A percentile compares a stretch with the other conserved stretches of the same genome.
phyloP scores from a whole-genome alignment of 352 stramenopile genomes.

The Phytophthora fragariaefolia region DNA sequence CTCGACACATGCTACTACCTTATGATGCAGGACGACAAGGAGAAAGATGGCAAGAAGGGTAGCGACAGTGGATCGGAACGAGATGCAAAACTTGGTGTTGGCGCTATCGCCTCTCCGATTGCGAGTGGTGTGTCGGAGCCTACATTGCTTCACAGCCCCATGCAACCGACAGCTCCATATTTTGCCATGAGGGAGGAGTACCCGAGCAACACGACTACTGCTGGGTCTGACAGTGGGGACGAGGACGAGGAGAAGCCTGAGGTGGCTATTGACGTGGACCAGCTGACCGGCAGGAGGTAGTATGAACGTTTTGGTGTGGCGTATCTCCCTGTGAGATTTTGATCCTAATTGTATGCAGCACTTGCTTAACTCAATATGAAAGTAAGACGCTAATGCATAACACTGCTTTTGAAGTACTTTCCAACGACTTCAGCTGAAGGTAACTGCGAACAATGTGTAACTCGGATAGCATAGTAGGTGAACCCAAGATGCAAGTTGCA shows the following conservation, averaged over 20 bases:
- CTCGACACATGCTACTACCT: constrained; percentile 44
- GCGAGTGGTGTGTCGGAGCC: constrained; percentile 12
- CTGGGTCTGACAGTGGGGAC: constrained; percentile 17
- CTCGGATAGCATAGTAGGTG: too few relatives aligned
- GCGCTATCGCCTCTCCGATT: constrained; percentile 23
- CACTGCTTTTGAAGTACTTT: neutral
- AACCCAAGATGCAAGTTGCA: too few relatives aligned
- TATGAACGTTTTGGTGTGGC: constrained; percentile 20
- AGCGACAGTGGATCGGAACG: constrained; percentile 20
- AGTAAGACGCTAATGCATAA: constrained; percentile 12
- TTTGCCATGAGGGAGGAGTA: constrained; percentile 37
- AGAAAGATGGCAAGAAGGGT: constrained; percentile 26
- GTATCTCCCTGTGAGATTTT: constrained; percentile 29
- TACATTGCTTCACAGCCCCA: constrained; percentile 15
- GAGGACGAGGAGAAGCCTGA: constrained; percentile 31
- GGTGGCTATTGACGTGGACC: constrained; percentile 27
- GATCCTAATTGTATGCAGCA: constrained; percentile 9
- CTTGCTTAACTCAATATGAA: constrained; percentile 26
- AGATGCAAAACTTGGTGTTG: constrained; percentile 20
- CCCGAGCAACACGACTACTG: constrained; percentile 37
- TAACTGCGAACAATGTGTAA: too few relatives aligned
- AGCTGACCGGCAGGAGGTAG: constrained; percentile 21
- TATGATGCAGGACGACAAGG: constrained; percentile 42
- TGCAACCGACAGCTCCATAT: constrained; percentile 20
- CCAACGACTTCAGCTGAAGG: too few relatives aligned